Evolutionary conservation across 106 monocot species (phyloP), one percentile per base, ranked within the genome.

Genomic region (Alisma plantagoaquatica): DNA sequence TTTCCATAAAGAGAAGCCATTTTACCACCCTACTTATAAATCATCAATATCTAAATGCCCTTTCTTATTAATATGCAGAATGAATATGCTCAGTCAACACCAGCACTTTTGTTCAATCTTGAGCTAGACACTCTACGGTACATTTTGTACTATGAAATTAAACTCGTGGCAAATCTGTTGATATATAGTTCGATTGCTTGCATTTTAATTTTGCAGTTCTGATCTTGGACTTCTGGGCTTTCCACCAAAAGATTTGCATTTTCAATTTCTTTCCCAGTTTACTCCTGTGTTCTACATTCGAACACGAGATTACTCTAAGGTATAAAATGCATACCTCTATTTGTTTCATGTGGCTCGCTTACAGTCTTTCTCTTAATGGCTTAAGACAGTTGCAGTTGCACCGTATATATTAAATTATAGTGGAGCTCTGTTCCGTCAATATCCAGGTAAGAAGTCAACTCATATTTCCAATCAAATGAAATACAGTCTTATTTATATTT

Each of bases 201-300:
- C n/a, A n/a, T n/a, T n/a, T 59, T 28, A 20, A 64, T 54, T 27
- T 59, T 71, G 49, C 84, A 96, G 96, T 17, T 84, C 96, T 61
- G 96, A 96, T 62, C 73, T 96, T 41, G 96, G 96, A 24, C 71
- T 96, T 43, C 56, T 88, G 20, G 96, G 96, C 44, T 96, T 96
- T 49, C 96, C 96, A 42, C 46, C 75, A 35, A 96, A 96, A 71
- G 96, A 96, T 66, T 43, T 96, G 77, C 96, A 96, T 63, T 96
- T 88, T 60, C 73, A 84, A n/a, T 96, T 96, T 81, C 96, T 96
- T 75, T 88, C 88, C 61, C 88, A 88, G 60, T 96, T 84, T 66
- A 26, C 62, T 54, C 96, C 96, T 49, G 73, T 89, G 46, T 96
- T 96, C 65, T 96, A 88, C 59, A 84, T 96, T 46, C 73, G 96